Conservation (phyloP, 371 early-diverging fungal species). For the Mortierella sp. region DNA sequence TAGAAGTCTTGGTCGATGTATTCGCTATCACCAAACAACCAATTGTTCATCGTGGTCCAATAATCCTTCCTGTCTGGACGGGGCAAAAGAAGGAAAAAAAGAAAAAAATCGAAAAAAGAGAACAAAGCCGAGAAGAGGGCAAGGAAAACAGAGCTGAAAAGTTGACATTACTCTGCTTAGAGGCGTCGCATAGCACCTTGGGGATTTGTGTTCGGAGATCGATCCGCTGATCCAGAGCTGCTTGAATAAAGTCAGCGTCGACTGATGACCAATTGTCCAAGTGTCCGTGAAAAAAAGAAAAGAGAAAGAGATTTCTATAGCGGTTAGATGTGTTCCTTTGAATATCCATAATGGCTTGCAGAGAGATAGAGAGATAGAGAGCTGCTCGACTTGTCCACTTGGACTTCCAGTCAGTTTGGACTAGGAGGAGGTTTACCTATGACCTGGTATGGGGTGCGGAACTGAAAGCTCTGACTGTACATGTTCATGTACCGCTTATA, state of each 20-base stretch:
- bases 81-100: neutral
- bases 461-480: conserved; percentile 82
- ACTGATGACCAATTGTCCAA: conserved; percentile 53
- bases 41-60: neutral
- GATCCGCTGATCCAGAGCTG: conserved; percentile 65
- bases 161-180: conserved; percentile 65
- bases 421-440: conserved; percentile 60
- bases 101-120: neutral
- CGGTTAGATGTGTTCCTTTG: too few relatives aligned
- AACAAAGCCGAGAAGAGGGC: conserved; percentile 11
- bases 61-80: neutral
- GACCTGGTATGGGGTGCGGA: conserved; percentile 91
- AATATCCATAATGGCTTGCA: neutral
- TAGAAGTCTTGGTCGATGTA: neutral
- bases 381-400: too few relatives aligned
- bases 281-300: neutral
- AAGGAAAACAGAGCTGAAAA: neutral
- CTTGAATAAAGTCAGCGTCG: conserved; percentile 80
- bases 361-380: conserved; percentile 5
- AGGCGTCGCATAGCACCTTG: conserved; percentile 63
- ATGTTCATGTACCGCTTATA: conserved; percentile 82
- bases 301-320: too few relatives aligned
- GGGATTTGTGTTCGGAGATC: conserved; percentile 67
- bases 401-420: too few relatives aligned
- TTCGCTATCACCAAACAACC: neutral